Evolutionary conservation across 2,329 filamentous ascomycete genomes (phyloP), one percentile per base, ranked within the genome.

Genomic region (Arthrobotrys iridis): DNA sequence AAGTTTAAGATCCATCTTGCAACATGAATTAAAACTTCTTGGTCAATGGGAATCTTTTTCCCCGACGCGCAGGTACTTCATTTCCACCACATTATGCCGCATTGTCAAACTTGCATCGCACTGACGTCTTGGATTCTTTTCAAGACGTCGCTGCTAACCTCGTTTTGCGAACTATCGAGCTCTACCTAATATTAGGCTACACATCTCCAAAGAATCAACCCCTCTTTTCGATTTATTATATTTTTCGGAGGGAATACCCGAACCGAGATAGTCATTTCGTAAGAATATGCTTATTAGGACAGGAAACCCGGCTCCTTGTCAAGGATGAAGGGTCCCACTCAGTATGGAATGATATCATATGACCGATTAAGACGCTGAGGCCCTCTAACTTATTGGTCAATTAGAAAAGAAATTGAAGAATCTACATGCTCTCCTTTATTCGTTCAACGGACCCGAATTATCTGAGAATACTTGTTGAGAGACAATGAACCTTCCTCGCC

Each of bases 201-300:
- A n/a, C n/a, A n/a, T n/a, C n/a, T 41, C 33, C 15, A 33, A 28
- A 28, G 41, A 10, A 43, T 11, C 30, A 10, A 20, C 30, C 22
- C 26, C 11, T n/a, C 4, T 45, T 35, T 62, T 52, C 24, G 15
- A 70, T 55, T 60, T 41, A 46, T 22, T 50, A 6, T 13, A 35
- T 28, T 5, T 70, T 70, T 70, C 45, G 35, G 55, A 55, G 55
- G 45, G 33, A 43, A 28, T 55, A 62, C 33, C 55, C 65, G 65
- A 70, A 40, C 65, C 65, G 55, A 55, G 40, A 28, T 50, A 50
- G 18, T 43, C 41, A 43, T 40, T 35, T 48, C 35, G 50, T 59
- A 37, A 48, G 33, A 46, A 60, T 24, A 41, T 41, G 24, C 55
- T 43, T 43, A 13, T 59, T 59, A 20, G 55, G 24, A 35, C 35